Conservation (phyloP, 164 flowering plant genomes). For the Echeveria elegans region DNA sequence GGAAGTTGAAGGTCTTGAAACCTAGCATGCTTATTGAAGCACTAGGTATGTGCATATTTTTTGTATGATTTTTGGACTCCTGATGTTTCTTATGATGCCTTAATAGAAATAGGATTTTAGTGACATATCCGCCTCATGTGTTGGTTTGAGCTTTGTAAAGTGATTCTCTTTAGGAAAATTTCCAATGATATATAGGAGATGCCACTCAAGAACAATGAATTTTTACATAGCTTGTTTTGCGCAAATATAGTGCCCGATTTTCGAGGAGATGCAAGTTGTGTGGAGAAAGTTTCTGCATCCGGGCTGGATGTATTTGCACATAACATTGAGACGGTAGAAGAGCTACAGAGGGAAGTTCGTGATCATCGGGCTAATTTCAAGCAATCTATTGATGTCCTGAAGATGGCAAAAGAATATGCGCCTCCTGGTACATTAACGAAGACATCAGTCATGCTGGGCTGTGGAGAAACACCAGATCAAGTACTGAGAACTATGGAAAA, state of each 20-base stretch:
- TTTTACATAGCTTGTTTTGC: neutral
- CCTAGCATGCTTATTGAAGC: slow-evolving; percentile 47
- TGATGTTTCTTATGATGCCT: no score
- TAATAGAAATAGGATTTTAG: no score
- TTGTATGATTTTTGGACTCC: neutral
- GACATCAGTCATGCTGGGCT: slow-evolving; percentile 93
- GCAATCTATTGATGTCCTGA: slow-evolving; percentile 79
- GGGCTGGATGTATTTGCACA: slow-evolving; percentile 52
- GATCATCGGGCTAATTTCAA: slow-evolving; percentile 93
- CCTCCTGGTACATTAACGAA: slow-evolving; percentile 86
- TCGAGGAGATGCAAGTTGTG: slow-evolving; percentile 69
- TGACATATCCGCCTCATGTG: no score
- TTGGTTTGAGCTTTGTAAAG: no score
- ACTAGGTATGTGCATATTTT: slow-evolving; percentile 51
- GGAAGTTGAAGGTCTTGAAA: slow-evolving; percentile 52
- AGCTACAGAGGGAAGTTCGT: slow-evolving; percentile 13
- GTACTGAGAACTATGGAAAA: slow-evolving; percentile 31
- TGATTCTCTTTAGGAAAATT: no score
- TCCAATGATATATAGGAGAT: no score
- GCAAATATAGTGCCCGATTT: slow-evolving; percentile 75
- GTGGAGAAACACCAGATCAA: slow-evolving; percentile 97
- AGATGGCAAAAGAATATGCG: slow-evolving; percentile 73
- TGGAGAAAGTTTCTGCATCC: slow-evolving; percentile 74
- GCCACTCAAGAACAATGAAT: no score
- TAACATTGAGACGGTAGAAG: neutral